These are phyloP conservation scores for Sindora glabra DNA, from an alignment of 306 rosid species.

Conservation along the genomic window DNA sequence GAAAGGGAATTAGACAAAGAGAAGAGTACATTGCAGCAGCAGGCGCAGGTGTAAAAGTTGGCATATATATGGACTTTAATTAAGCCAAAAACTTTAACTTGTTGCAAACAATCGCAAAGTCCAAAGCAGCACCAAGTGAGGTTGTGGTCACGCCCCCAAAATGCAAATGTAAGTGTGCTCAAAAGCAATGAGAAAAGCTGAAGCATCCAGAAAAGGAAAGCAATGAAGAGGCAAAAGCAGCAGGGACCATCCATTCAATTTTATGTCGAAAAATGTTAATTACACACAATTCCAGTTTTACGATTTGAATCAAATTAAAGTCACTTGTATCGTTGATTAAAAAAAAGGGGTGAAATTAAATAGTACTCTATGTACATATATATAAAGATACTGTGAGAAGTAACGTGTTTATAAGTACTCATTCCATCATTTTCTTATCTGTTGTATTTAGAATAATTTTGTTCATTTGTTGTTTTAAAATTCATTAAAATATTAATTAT, in stretches of 20 bases:
- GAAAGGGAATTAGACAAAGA: neutral
- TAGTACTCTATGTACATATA: too few relatives aligned
- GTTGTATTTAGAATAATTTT: too few relatives aligned
- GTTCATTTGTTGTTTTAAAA: too few relatives aligned
- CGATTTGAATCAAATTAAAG: too few relatives aligned
- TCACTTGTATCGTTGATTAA: too few relatives aligned
- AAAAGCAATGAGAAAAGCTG: conserved; percentile 23
- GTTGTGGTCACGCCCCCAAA: conserved; percentile 33
- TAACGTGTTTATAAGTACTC: too few relatives aligned
- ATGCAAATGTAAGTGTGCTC: conserved; percentile 31
- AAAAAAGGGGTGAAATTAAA: too few relatives aligned
- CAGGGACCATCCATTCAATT: conserved; percentile 34
- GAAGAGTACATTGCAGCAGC: neutral
- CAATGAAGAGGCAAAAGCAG: neutral
- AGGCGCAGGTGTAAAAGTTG: conserved; percentile 19
- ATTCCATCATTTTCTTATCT: too few relatives aligned
- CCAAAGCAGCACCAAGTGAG: conserved; percentile 11
- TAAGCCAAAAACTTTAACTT: conserved; percentile 19
- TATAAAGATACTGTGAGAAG: too few relatives aligned
- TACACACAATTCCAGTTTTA: too few relatives aligned
- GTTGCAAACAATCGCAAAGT: neutral
- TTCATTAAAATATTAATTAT: too few relatives aligned
- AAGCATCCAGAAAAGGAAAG: conserved; percentile 34
- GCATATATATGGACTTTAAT: neutral
- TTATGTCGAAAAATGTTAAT: too few relatives aligned